Evolutionary conservation across 495 filamentous ascomycete genomes (phyloP), one percentile per base, ranked within the genome.

Genomic region (Immersiella caudata): DNA sequence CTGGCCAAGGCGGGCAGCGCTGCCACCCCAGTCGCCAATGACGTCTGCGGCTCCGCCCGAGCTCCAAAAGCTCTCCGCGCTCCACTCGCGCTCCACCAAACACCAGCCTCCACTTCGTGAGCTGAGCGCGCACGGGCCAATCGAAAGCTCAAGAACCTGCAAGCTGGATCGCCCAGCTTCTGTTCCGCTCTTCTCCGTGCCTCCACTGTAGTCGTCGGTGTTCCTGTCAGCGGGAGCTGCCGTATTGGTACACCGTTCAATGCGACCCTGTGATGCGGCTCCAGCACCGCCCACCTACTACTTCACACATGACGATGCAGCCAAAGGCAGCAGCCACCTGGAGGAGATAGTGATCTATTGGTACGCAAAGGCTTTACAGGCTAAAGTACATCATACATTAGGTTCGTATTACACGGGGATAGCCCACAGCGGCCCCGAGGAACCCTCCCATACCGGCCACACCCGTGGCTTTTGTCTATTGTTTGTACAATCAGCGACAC

Each of bases 21-120:
- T 35, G 52, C 22, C 36, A 66, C 69, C 71, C 71, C 49, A 40
- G 69, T 63, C 63, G 26, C 46, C 65, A 65, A 75, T 77, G 75
- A 77, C 75, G 73, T 77, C 68, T 69, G 68, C 65, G 71, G 71
- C 67, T 70, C 71, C 69, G 58, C 67, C 21, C 18, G 9, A 54
- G 61, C 61, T 50, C 59, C 55, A 60, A 33, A 36, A 33, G 29
- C 29, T 33, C 29, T 33, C 29, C 29, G 3, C 29, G 51, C 50
- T 40, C 63, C 18, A 5, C 20, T 12, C 5, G 24, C 29, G 35
- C 24, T 59, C 51, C 62, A 36, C 29, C 18, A 26, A 36, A 33
- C 27, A 24, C 27, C 56, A 27, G 56, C 18, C 58, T 26, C 26
- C n/a, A 56, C 27, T 60, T 25, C 59, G 11, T 12, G 7, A 18